These are phyloP conservation scores for Hapsidospora chrysogenum DNA, from an alignment of 495 filamentous ascomycete species.

Conservation along the genomic window DNA sequence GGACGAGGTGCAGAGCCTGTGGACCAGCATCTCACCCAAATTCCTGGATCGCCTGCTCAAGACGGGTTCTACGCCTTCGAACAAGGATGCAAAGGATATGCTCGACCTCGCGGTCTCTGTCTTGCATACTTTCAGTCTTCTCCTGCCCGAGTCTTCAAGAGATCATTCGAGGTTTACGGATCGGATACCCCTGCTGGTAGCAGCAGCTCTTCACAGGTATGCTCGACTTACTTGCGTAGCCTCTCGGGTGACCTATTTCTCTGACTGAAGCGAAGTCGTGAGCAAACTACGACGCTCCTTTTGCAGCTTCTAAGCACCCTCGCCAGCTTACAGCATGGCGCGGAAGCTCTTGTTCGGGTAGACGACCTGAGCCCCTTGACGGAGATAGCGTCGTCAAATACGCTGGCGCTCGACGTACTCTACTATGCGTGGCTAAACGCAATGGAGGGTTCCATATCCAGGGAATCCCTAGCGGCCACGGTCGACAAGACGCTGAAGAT, in stretches of 20 bases:
- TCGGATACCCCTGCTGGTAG: constrained; percentile 31
- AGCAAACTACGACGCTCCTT: constrained; percentile 30
- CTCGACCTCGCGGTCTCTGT: constrained; percentile 42
- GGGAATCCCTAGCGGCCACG: constrained; percentile 12
- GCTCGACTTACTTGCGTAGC: neutral
- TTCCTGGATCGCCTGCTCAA: constrained; percentile 44
- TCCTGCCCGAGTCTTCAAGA: constrained; percentile 28
- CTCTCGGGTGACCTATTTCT: too few relatives aligned
- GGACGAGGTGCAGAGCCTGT: constrained; percentile 18
- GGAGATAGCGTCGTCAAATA: constrained; percentile 33
- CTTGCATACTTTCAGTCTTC: constrained; percentile 36
- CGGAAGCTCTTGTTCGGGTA: constrained; percentile 23
- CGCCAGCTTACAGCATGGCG: constrained; percentile 26
- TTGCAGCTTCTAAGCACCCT: constrained; percentile 37
- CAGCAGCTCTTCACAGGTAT: constrained; percentile 35
- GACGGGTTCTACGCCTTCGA: constrained; percentile 19
- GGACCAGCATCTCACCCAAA: constrained; percentile 37
- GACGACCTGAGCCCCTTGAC: constrained; percentile 31
- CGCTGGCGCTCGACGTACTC: constrained; percentile 33
- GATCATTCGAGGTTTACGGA: constrained; percentile 25
- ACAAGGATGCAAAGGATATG: constrained; percentile 34
- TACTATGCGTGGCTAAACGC: constrained; percentile 32
- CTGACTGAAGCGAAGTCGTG: constrained; percentile 29
- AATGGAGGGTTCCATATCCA: constrained; percentile 6
- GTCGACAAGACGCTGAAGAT: constrained; percentile 18